A percentile compares a stretch with the other conserved stretches of the same genome.
Evolutionary conservation across 345 rosid species (phyloP).

Genomic region (Stellera chamaejasme): DNA sequence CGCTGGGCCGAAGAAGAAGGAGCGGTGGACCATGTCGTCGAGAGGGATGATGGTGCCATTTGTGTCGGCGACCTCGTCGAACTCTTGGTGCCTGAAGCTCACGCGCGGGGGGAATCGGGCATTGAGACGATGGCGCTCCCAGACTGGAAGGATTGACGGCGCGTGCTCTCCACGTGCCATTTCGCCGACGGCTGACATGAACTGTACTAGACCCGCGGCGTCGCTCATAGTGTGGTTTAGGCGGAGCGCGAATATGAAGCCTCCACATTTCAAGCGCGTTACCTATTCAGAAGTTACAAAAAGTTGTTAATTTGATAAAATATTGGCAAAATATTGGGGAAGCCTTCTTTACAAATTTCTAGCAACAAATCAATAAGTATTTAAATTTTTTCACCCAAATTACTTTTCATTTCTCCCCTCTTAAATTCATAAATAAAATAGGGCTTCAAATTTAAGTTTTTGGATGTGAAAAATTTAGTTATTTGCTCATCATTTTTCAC

Average conservation of each 20-base stretch:
- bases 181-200: slow-evolving; percentile 17
- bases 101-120: slow-evolving; percentile 16
- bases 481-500: too few relatives aligned
- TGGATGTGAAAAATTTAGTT: too few relatives aligned
- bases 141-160: slow-evolving; percentile 22
- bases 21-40: slow-evolving; percentile 8
- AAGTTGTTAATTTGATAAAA: background rate
- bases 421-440: too few relatives aligned
- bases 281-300: slow-evolving; percentile 11
- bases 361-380: too few relatives aligned
- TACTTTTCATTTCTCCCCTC: too few relatives aligned
- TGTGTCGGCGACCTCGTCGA: background rate
- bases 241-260: slow-evolving; percentile 24
- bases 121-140: slow-evolving; percentile 24
- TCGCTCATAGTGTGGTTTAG: slow-evolving; percentile 21
- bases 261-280: slow-evolving; percentile 29
- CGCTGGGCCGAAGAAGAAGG: slow-evolving; percentile 18
- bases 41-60: background rate
- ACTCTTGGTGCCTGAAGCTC: slow-evolving; percentile 18
- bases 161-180: slow-evolving; percentile 14
- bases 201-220: slow-evolving; percentile 13
- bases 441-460: too few relatives aligned
- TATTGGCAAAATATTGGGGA: too few relatives aligned
- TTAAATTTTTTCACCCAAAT: too few relatives aligned
- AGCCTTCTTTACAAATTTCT: too few relatives aligned